Evolutionary conservation across 345 rosid genomes (phyloP).

Genomic region (Balakata baccata): DNA sequence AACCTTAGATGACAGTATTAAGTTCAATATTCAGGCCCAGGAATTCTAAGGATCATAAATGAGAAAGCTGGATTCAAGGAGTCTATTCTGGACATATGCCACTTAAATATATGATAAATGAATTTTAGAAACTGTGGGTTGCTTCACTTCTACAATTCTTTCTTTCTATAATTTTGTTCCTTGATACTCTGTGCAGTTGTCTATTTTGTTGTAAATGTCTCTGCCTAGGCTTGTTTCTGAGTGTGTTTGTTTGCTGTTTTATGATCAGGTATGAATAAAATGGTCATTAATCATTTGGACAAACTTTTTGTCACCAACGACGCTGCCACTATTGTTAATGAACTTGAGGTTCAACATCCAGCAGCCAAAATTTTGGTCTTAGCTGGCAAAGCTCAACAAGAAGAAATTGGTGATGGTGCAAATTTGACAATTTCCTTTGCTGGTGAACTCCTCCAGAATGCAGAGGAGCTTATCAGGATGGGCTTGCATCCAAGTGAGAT

Average conservation of each 20-base stretch:
- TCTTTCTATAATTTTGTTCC: background rate
- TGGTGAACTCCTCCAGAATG: conserved; percentile 91
- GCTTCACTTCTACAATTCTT: background rate
- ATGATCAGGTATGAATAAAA: conserved; percentile 87
- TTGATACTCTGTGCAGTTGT: background rate
- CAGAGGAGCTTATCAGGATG: conserved; percentile 92
- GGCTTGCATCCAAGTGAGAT: conserved; percentile 96
- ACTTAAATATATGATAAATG: background rate
- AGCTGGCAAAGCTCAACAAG: conserved; percentile 96
- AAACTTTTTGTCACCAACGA: conserved; percentile 89
- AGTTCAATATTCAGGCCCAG: background rate
- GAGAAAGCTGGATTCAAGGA: background rate
- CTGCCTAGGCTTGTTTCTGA: background rate
- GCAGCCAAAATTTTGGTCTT: conserved; percentile 90
- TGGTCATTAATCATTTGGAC: conserved; percentile 97
- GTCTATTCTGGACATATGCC: background rate
- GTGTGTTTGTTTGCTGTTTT: background rate
- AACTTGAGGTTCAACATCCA: conserved; percentile 96
- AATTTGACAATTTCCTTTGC: conserved; percentile 86
- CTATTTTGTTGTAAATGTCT: background rate
- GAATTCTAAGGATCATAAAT: background rate
- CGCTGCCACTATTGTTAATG: conserved; percentile 93
- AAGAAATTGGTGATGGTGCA: conserved; percentile 98
- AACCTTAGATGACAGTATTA: no score
- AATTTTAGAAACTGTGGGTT: background rate